Evolutionary conservation across 2,329 filamentous ascomycete species (phyloP).

Genomic region (Calonectria montana): DNA sequence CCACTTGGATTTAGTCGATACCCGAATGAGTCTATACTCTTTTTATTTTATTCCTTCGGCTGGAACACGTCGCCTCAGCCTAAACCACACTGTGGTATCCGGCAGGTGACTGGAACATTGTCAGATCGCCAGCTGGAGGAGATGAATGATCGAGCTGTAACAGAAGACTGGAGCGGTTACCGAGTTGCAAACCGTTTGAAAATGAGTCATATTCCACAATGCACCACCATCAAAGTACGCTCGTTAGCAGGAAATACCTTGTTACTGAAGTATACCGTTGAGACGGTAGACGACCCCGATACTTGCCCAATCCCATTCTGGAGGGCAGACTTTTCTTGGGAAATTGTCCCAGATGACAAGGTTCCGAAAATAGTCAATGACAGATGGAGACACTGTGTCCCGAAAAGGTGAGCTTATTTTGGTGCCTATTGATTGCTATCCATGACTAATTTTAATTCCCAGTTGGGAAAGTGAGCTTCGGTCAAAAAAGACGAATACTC

Average conservation of each 20-base stretch:
- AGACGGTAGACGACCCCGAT: not conserved
- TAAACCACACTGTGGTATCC: not conserved
- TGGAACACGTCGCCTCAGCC: not conserved
- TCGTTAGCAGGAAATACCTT: not conserved
- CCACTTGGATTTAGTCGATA: not conserved
- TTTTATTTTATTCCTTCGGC: not conserved
- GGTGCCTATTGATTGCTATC: not conserved
- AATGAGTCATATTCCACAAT: not conserved
- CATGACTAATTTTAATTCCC: not conserved
- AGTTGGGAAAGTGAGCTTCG: not conserved
- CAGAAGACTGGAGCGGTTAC: not conserved
- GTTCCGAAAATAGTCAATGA: not conserved
- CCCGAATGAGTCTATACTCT: not conserved
- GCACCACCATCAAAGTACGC: not conserved
- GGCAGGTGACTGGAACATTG: not conserved
- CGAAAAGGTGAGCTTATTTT: not conserved
- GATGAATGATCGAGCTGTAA: not conserved
- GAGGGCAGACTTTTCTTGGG: not conserved
- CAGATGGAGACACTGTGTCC: not conserved
- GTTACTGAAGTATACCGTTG: not conserved
- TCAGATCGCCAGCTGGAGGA: not conserved
- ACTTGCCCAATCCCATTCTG: not conserved
- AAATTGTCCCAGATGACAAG: not conserved
- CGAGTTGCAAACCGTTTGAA: not conserved
- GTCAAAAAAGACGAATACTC: not conserved